Conservation (phyloP, 2,329 filamentous ascomycete genomes). For the Phaeomoniella chlamydospora region DNA sequence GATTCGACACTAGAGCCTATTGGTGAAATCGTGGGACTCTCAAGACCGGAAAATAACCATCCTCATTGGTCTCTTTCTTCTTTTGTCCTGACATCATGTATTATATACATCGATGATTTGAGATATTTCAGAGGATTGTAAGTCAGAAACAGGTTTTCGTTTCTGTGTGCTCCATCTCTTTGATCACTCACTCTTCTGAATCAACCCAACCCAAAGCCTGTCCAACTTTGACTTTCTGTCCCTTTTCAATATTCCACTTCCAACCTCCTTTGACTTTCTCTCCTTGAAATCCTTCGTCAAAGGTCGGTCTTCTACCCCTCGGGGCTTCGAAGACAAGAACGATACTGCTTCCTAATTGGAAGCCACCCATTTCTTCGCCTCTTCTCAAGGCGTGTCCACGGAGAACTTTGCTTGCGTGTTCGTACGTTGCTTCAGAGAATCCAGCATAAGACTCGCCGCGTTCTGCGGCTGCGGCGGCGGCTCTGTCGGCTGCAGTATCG, state of each 20-base stretch:
- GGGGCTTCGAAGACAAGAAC: slow-evolving; percentile 96
- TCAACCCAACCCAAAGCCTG: slow-evolving; percentile 67
- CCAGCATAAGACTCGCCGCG: slow-evolving; percentile 76
- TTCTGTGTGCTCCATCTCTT: too few species aligned
- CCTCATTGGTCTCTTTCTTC: too few species aligned
- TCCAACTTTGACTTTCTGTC: slow-evolving; percentile 78
- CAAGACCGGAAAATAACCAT: too few species aligned
- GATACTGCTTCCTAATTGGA: slow-evolving; percentile 87
- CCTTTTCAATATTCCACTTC: slow-evolving; percentile 75
- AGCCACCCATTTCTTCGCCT: slow-evolving; percentile 96
- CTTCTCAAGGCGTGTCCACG: slow-evolving; percentile 69
- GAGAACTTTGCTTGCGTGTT: slow-evolving; percentile 59
- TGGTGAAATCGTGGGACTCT: too few species aligned
- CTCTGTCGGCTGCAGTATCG: slow-evolving; percentile 78
- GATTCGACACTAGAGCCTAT: too few species aligned
- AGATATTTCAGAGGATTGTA: too few species aligned
- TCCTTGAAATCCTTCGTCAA: slow-evolving; percentile 46
- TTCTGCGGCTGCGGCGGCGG: slow-evolving; percentile 65
- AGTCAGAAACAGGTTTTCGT: too few species aligned
- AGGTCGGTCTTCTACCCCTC: slow-evolving; percentile 39
- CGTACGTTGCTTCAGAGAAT: slow-evolving; percentile 84
- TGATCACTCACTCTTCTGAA: slow-evolving; percentile 17
- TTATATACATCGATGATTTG: too few species aligned
- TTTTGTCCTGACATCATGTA: too few species aligned
- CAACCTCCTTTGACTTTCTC: slow-evolving; percentile 50